A percentile compares a stretch with the other conserved stretches of the same genome.
Conservation (phyloP, 2,329 filamentous ascomycete genomes). For the Scolecobasidium constrictum region DNA sequence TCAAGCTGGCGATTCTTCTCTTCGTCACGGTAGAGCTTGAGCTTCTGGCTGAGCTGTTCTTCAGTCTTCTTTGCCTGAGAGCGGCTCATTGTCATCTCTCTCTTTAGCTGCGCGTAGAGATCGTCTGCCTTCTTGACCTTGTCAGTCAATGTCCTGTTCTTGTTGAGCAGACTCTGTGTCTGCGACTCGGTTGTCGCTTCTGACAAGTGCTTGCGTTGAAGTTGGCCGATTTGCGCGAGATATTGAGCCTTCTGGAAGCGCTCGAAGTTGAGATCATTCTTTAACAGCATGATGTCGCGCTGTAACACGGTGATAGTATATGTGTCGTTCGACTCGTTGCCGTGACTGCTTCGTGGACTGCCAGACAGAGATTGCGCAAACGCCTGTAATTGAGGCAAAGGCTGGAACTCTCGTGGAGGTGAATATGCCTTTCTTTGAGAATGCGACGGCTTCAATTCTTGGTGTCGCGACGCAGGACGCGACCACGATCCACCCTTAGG, state of each 20-base stretch:
- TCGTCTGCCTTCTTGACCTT: conserved; percentile 65
- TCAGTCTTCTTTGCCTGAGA: conserved; percentile 71
- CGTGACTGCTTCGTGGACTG: conserved; percentile 14
- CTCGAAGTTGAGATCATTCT: conserved; percentile 76
- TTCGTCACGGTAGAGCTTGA: conserved; percentile 57
- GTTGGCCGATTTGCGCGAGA: conserved; percentile 67
- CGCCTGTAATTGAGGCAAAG: conserved; percentile 22
- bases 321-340: conserved; percentile 20
- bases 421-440: background rate
- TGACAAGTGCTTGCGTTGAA: conserved; percentile 62
- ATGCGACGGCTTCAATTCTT: background rate
- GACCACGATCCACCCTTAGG: conserved; percentile 1
- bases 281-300: conserved; percentile 62
- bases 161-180: conserved; percentile 69
- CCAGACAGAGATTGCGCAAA: conserved; percentile 19
- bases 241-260: conserved; percentile 77
- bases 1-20: conserved; percentile 54
- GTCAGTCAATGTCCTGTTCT: conserved; percentile 61
- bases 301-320: conserved; percentile 43
- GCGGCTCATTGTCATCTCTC: conserved; percentile 61
- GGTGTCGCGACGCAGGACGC: background rate
- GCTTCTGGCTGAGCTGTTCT: conserved; percentile 54
- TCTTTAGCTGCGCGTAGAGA: conserved; percentile 57
- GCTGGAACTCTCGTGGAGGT: background rate
- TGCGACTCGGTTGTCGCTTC: conserved; percentile 73